Conservation (phyloP, 1,284 basidiomycete species). For the Sporisorium exsertum region DNA sequence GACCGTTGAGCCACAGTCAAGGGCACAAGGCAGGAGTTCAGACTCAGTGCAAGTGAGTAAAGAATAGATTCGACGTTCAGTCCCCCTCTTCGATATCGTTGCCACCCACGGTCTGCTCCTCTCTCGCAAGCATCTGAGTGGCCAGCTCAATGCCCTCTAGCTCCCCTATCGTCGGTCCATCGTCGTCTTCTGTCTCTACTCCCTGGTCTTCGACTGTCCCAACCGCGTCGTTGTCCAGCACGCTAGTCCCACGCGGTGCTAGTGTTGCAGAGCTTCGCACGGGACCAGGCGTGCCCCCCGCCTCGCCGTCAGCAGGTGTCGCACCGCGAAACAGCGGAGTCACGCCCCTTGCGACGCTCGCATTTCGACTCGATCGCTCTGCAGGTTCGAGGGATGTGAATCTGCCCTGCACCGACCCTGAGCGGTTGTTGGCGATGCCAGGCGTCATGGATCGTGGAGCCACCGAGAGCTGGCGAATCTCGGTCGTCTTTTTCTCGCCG, state of each 20-base stretch:
- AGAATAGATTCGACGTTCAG: constrained; percentile 7
- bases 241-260: constrained; percentile 18
- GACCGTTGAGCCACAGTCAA: neutral
- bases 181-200: constrained; percentile 20
- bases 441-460: constrained; percentile 38
- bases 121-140: constrained; percentile 53
- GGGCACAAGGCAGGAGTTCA: neutral
- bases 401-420: constrained; percentile 29
- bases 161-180: constrained; percentile 30
- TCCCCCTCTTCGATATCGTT: constrained; percentile 53
- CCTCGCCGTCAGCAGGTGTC: constrained; percentile 37
- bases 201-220: constrained; percentile 13
- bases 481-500: constrained; percentile 32
- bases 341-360: constrained; percentile 21
- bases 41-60: neutral
- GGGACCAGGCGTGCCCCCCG: constrained; percentile 28
- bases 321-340: constrained; percentile 51
- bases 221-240: constrained; percentile 2
- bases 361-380: constrained; percentile 39
- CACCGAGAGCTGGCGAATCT: constrained; percentile 52
- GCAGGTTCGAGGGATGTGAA: constrained; percentile 46
- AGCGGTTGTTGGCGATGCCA: constrained; percentile 22
- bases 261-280: constrained; percentile 13
- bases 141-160: constrained; percentile 51
- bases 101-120: constrained; percentile 38